These are phyloP conservation scores for Phaeolepiota aurea DNA, from an alignment of 768 basidiomycete genomes.

Conservation along the genomic window DNA sequence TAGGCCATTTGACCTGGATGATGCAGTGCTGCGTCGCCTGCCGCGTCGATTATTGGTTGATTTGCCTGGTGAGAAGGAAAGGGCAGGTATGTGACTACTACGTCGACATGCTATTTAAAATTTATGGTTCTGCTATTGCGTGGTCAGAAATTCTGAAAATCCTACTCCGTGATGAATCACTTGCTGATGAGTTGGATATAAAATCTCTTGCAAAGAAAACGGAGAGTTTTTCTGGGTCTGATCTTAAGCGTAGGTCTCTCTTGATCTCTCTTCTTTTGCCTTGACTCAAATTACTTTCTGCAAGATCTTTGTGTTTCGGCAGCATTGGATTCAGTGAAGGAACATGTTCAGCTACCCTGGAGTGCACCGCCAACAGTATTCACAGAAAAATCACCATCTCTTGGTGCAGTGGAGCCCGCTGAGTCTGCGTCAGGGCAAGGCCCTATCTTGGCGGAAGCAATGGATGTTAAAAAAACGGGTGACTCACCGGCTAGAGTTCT, in stretches of 20 bases:
- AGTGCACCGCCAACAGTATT: too few relatives aligned
- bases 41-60: slow-evolving; percentile 85
- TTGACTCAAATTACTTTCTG: slow-evolving; percentile 7
- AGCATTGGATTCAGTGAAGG: slow-evolving; percentile 87
- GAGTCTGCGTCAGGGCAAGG: too few relatives aligned
- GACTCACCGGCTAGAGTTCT: slow-evolving; percentile 27
- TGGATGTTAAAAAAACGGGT: too few relatives aligned
- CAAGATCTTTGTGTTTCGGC: slow-evolving; percentile 89
- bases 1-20: slow-evolving; percentile 83
- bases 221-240: slow-evolving; percentile 87
- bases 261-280: slow-evolving; percentile 1
- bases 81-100: slow-evolving; percentile 53
- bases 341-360: slow-evolving; percentile 79
- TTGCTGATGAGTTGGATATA: slow-evolving; percentile 59
- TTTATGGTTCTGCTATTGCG: too few relatives aligned
- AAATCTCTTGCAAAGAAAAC: slow-evolving; percentile 59
- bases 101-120: too few relatives aligned
- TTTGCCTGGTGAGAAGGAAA: slow-evolving; percentile 78
- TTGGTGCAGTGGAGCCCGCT: too few relatives aligned
- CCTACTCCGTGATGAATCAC: slow-evolving; percentile 69
- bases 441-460: too few relatives aligned
- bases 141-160: slow-evolving; percentile 90
- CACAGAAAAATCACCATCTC: too few relatives aligned
- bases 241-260: slow-evolving; percentile 74
- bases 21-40: slow-evolving; percentile 83